phyloP scores from a whole-genome alignment of 2,329 filamentous ascomycete genomes.

The Penicillium sp. region DNA sequence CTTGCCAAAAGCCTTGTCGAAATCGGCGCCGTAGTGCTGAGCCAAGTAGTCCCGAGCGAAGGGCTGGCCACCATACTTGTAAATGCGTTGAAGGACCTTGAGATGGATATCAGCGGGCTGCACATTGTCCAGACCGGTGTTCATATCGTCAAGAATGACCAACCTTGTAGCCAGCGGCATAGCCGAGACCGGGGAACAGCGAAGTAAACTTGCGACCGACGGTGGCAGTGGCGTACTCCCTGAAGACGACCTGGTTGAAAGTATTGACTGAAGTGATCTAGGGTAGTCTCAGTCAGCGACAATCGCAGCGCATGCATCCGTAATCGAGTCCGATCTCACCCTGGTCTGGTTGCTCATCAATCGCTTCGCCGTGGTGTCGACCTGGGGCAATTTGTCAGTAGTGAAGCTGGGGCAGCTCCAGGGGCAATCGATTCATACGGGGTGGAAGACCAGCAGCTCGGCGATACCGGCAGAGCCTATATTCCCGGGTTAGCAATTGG shows the following conservation, averaged over 20 bases:
- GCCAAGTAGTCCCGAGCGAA: slow-evolving; percentile 86
- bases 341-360: slow-evolving; percentile 96
- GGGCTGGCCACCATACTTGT: slow-evolving; percentile 98
- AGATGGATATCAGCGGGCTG: slow-evolving; percentile 4
- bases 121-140: background rate
- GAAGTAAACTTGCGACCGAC: slow-evolving; percentile 79
- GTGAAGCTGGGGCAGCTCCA: background rate
- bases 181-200: slow-evolving; percentile 92
- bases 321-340: slow-evolving; percentile 42
- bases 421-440: slow-evolving; percentile 51
- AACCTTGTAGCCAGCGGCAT: slow-evolving; percentile 95
- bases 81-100: slow-evolving; percentile 84
- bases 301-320: slow-evolving; percentile 1
- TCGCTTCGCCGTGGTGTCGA: slow-evolving; percentile 97
- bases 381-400: slow-evolving; percentile 49
- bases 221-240: slow-evolving; percentile 71
- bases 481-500: slow-evolving; percentile 10
- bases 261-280: slow-evolving; percentile 57
- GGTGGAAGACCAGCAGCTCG: slow-evolving; percentile 89
- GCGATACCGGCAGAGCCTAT: slow-evolving; percentile 87
- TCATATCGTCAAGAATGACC: slow-evolving; percentile 11
- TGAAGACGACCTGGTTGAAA: slow-evolving; percentile 91
- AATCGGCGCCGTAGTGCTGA: slow-evolving; percentile 71
- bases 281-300: slow-evolving; percentile 10
- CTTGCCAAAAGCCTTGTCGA: slow-evolving; percentile 87